Conservation (phyloP, 1,284 basidiomycete genomes). For the Psilocybe mexicana region DNA sequence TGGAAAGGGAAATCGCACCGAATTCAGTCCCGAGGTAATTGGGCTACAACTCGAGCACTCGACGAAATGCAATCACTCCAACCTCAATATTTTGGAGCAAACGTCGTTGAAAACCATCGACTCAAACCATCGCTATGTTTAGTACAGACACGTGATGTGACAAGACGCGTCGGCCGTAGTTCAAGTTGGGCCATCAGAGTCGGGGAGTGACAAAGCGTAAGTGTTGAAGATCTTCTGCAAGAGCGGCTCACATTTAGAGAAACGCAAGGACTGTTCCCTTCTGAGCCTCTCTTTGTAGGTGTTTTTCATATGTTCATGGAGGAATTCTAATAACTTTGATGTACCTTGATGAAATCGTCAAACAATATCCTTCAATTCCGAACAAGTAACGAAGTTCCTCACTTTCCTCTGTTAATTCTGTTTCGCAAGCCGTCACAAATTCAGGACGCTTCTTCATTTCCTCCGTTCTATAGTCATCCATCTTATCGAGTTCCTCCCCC, state of each 20-base stretch:
- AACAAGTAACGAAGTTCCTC: not conserved
- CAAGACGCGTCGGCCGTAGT: too few species aligned
- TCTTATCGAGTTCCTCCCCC: not conserved
- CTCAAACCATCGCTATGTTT: too few species aligned
- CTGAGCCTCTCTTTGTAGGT: too few species aligned
- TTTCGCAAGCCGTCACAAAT: not conserved
- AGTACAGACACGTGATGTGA: too few species aligned
- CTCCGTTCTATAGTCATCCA: not conserved
- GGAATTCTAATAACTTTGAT: not conserved
- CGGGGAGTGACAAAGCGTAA: not conserved
- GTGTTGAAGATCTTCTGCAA: not conserved
- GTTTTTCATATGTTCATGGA: too few species aligned
- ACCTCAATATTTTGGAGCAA: too few species aligned
- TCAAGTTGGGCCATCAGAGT: not conserved
- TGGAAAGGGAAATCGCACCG: too few species aligned
- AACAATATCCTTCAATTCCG: not conserved
- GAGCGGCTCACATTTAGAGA: not conserved
- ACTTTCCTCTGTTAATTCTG: not conserved
- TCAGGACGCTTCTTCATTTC: not conserved
- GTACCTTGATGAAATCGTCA: not conserved
- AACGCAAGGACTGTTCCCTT: too few species aligned
- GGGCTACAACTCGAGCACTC: too few species aligned
- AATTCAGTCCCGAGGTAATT: too few species aligned
- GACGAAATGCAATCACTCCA: too few species aligned
- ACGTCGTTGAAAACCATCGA: too few species aligned